phyloP scores from a whole-genome alignment of 768 basidiomycete species.

The Tulasnella sp. region DNA sequence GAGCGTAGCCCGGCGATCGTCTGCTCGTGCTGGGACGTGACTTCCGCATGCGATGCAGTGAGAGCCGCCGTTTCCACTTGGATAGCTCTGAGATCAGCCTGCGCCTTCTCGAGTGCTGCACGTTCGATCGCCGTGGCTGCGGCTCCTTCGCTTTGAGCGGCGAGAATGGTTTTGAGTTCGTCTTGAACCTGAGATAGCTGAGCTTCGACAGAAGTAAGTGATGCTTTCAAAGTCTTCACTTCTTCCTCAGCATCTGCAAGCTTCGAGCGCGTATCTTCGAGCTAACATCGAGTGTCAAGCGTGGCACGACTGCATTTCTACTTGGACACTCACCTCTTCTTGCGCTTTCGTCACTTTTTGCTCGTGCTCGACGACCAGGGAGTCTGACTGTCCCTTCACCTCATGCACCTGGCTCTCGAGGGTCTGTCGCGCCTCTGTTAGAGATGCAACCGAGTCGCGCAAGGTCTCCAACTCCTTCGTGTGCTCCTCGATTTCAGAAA shows the following conservation, averaged over 20 bases:
- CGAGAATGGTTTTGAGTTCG: conserved; percentile 34
- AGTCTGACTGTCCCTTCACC: conserved; percentile 7
- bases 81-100: conserved; percentile 47
- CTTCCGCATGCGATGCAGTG: conserved; percentile 35
- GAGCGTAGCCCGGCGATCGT: conserved; percentile 13
- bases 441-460: neutral
- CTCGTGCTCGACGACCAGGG: neutral
- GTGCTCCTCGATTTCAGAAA: neutral
- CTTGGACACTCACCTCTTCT: conserved; percentile 7
- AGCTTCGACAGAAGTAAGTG: conserved; percentile 40
- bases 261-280: conserved; percentile 40
- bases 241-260: conserved; percentile 37
- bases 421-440: neutral
- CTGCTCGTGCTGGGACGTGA: conserved; percentile 1
- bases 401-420: conserved; percentile 12
- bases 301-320: neutral
- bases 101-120: conserved; percentile 51
- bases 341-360: neutral
- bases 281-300: neutral
- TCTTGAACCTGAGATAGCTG: conserved; percentile 40
- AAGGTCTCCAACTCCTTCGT: conserved; percentile 11
- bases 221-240: conserved; percentile 17
- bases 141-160: conserved; percentile 27
- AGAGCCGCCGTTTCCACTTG: conserved; percentile 40
- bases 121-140: conserved; percentile 49